Conservation (phyloP, 768 basidiomycete species). For the Trametopsis cervina region DNA sequence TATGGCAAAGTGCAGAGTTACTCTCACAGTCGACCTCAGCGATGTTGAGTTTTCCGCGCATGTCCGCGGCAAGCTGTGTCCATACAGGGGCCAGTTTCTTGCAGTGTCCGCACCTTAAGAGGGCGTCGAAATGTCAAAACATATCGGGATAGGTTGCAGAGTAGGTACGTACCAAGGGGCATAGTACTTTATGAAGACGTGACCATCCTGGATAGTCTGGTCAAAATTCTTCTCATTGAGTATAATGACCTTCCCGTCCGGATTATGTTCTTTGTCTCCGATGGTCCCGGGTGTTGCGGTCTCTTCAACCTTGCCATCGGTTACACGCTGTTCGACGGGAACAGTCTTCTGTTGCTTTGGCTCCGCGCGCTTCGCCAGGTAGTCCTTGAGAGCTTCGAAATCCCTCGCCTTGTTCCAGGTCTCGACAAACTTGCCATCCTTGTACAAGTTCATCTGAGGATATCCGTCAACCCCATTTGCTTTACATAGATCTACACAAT, state of each 20-base stretch:
- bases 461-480: constrained; percentile 64
- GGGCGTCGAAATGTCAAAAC: background rate
- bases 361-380: constrained; percentile 40
- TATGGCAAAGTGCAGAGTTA: constrained; percentile 56
- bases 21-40: constrained; percentile 89
- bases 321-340: constrained; percentile 15
- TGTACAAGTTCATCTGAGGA: constrained; percentile 70
- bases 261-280: constrained; percentile 27
- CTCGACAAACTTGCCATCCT: constrained; percentile 54
- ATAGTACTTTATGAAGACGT: constrained; percentile 73
- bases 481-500: constrained; percentile 63
- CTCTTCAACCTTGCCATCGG: constrained; percentile 26
- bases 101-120: constrained; percentile 96
- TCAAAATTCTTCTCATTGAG: constrained; percentile 43
- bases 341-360: constrained; percentile 29
- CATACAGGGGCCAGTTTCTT: constrained; percentile 87
- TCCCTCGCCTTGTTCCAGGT: constrained; percentile 49
- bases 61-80: constrained; percentile 61
- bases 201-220: constrained; percentile 36
- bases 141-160: background rate
- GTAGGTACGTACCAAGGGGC: constrained; percentile 66
- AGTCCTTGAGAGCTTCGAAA: constrained; percentile 46
- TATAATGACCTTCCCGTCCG: constrained; percentile 31
- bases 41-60: constrained; percentile 68
- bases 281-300: background rate